phyloP scores from a whole-genome alignment of 169 alveolate genomes.

The Plasmodium berghei region DNA sequence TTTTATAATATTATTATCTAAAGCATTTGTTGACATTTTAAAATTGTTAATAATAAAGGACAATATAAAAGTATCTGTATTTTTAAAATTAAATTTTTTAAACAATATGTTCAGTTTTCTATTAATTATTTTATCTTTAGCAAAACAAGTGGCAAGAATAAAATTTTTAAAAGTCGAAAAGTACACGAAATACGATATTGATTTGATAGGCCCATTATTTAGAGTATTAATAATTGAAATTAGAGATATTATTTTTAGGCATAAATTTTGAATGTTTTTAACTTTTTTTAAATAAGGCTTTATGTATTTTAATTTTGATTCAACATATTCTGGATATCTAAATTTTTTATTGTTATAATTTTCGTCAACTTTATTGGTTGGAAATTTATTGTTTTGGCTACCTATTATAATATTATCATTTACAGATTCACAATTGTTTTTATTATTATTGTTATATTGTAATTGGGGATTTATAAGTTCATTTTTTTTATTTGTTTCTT shows the following conservation, averaged over 20 bases:
- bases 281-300: slow-evolving; percentile 67
- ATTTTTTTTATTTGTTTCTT: not conserved
- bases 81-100: slow-evolving; percentile 40
- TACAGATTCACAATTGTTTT: not conserved
- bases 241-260: slow-evolving; percentile 54
- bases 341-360: not conserved
- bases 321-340: slow-evolving; percentile 32
- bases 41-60: slow-evolving; percentile 26
- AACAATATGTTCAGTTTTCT: slow-evolving; percentile 41
- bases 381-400: not conserved
- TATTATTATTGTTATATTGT: not conserved
- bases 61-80: slow-evolving; percentile 49
- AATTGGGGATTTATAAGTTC: not conserved
- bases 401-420: not conserved
- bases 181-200: slow-evolving; percentile 47
- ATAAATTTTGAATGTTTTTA: slow-evolving; percentile 36
- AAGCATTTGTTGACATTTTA: slow-evolving; percentile 3
- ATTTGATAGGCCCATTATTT: slow-evolving; percentile 14
- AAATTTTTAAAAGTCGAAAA: slow-evolving; percentile 49
- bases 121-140: slow-evolving; percentile 23
- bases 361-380: not conserved
- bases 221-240: slow-evolving; percentile 31
- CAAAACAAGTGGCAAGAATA: slow-evolving; percentile 38
- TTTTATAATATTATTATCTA: not conserved
- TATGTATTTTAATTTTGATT: slow-evolving; percentile 33